Evolutionary conservation across 2,329 filamentous ascomycete genomes (phyloP), one percentile per base, ranked within the genome.

Genomic region (Pseudogymnoascus sp.): DNA sequence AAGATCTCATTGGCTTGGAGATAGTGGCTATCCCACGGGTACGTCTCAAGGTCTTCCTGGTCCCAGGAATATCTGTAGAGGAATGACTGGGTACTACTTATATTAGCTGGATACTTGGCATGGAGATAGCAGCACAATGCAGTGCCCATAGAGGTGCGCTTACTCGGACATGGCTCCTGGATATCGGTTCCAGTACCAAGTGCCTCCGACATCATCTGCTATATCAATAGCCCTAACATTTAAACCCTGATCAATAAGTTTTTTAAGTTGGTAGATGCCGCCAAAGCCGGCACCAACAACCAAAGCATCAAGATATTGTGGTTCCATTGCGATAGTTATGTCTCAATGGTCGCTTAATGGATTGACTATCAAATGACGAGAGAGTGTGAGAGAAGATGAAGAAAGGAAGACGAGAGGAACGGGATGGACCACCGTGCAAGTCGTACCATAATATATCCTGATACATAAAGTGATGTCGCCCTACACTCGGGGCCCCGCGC

Each of bases 1-100:
- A 79, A 73, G 23, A 85, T 81, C 68, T 85, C 83, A 67, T 84
- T 80, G 66, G 85, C 82, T 0, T 80, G 79, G 0, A 83, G 79
- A 67, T 84, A 85, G 61, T 82, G 61, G 22, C 62, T 35, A 30
- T 33, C 36, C 67, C 66, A 67, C 4, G 66, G 66, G 61, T 66
- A 67, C 3, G 55, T 60, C 23, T 59, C 11, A 6, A 67, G 49
- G 63, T 67, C 66, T 58, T 67, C 64, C 16, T 66, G 52, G 61
- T 67, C 66, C 66, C 66, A 67, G 16, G 65, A 66, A 62, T 61
- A 66, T 33, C 66, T 36, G 52, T 66, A 67, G 6, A 66, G 22
- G 45, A 59, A 62, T 22, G 36, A 49, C 25, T 62, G 36, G 22
- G 61, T 62, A n/a, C 52, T 42, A 25, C 60, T 61, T 42, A 61